These are phyloP conservation scores for Laguncularia racemosa DNA, from an alignment of 345 rosid genomes.

Conservation along the genomic window DNA sequence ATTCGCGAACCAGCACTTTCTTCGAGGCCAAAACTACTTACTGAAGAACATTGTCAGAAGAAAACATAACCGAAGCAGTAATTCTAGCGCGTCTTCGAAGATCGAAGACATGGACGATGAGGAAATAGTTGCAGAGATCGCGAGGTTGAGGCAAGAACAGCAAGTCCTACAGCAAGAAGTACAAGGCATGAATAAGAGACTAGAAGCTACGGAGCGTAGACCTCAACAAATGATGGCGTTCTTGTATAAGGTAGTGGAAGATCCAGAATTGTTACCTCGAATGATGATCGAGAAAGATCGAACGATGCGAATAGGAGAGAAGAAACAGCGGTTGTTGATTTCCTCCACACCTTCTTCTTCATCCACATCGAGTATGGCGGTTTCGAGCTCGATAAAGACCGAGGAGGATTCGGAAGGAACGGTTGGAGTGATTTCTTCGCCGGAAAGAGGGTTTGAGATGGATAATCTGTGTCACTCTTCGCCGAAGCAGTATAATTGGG, in stretches of 20 bases:
- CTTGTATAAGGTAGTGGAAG: slow-evolving; percentile 65
- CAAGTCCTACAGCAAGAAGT: slow-evolving; percentile 49
- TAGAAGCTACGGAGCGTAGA: slow-evolving; percentile 77
- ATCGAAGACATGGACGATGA: slow-evolving; percentile 46
- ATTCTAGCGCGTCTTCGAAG: slow-evolving; percentile 16
- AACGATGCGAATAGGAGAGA: slow-evolving; percentile 21
- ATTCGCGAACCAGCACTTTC: slow-evolving; percentile 84
- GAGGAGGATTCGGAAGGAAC: slow-evolving; percentile 44
- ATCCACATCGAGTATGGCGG: slow-evolving; percentile 30
- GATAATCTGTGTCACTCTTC: slow-evolving; percentile 14
- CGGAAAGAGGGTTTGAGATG: slow-evolving; percentile 23
- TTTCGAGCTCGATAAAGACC: slow-evolving; percentile 39
- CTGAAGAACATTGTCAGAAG: slow-evolving; percentile 66
- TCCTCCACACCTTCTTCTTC: slow-evolving; percentile 19
- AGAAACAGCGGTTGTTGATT: slow-evolving; percentile 44
- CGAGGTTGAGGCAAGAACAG: slow-evolving; percentile 73
- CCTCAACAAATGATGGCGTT: slow-evolving; percentile 95
- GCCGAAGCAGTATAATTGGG: not conserved
- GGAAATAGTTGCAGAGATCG: slow-evolving; percentile 58
- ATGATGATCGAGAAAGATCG: slow-evolving; percentile 55
- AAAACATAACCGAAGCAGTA: slow-evolving; percentile 45
- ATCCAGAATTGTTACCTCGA: slow-evolving; percentile 69
- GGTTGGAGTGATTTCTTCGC: slow-evolving; percentile 30
- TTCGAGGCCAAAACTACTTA: slow-evolving; percentile 73
- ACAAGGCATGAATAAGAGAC: slow-evolving; percentile 53